Conservation (phyloP, 768 basidiomycete genomes). For the Hericium coralloides region DNA sequence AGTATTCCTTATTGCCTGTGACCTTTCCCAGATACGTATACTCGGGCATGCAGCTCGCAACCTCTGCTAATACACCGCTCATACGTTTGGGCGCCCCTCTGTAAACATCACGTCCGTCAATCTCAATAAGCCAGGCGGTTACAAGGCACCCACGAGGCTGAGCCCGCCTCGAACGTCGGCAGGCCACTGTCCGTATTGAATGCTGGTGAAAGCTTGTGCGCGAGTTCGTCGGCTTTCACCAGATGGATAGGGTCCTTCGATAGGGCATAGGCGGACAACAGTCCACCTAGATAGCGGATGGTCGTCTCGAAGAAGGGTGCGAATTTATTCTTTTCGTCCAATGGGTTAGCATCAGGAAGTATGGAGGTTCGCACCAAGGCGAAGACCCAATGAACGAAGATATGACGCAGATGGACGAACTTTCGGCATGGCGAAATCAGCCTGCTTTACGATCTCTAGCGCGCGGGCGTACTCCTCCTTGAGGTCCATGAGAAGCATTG, state of each 20-base stretch:
- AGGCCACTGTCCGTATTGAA: slow-evolving; percentile 68
- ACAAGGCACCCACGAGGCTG: neutral
- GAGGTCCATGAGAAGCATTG: slow-evolving; percentile 72
- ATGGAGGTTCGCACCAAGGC: neutral
- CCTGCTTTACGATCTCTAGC: slow-evolving; percentile 37
- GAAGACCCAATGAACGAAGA: neutral
- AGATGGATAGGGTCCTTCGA: slow-evolving; percentile 54
- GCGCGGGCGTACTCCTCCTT: slow-evolving; percentile 61
- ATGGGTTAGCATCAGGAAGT: no score
- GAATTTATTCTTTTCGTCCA: neutral
- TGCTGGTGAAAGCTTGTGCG: slow-evolving; percentile 52
- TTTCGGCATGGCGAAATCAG: slow-evolving; percentile 38
- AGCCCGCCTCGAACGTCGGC: slow-evolving; percentile 42
- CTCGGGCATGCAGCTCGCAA: slow-evolving; percentile 76
- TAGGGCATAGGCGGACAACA: slow-evolving; percentile 75
- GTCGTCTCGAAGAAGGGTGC: slow-evolving; percentile 47
- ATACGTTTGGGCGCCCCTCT: slow-evolving; percentile 29
- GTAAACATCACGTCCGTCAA: neutral
- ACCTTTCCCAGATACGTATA: slow-evolving; percentile 75
- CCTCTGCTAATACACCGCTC: slow-evolving; percentile 63
- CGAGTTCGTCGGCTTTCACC: slow-evolving; percentile 66
- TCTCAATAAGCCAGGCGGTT: neutral
- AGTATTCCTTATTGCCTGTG: slow-evolving; percentile 61
- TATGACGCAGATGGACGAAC: slow-evolving; percentile 22
- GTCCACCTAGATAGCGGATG: slow-evolving; percentile 88